Percentiles rank a stretch among this genome's conserved stretches.
Evolutionary conservation across 306 rosid species (phyloP).

Genomic region (Datisca glomerata): DNA sequence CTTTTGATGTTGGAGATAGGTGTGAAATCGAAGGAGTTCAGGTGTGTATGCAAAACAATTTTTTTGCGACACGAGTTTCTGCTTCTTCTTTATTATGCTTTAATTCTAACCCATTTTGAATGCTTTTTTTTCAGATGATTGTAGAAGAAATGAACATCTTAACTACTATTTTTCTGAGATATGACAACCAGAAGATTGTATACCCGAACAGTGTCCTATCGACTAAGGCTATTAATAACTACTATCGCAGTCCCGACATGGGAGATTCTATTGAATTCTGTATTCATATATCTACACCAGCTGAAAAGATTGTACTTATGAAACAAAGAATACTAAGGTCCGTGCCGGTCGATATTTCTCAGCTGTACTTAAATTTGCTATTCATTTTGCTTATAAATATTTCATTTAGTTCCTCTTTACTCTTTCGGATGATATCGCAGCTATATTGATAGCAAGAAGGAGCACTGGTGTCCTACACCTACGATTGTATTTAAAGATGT

Average conservation of each 20-base stretch:
- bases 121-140: constrained; percentile 76
- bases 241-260: constrained; percentile 89
- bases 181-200: constrained; percentile 45
- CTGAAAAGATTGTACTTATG: constrained; percentile 46
- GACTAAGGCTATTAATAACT: constrained; percentile 56
- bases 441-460: constrained; percentile 67
- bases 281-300: constrained; percentile 60
- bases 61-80: background rate
- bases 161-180: constrained; percentile 74
- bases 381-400: background rate
- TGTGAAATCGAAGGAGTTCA: constrained; percentile 76
- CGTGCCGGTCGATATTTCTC: constrained; percentile 5
- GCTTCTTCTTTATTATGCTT: too few species aligned
- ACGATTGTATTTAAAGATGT: constrained; percentile 46
- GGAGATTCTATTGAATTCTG: constrained; percentile 69
- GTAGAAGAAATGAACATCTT: constrained; percentile 98
- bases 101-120: too few species aligned
- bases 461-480: constrained; percentile 73
- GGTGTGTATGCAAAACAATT: constrained; percentile 24
- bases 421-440: constrained; percentile 41
- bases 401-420: background rate
- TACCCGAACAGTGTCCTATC: constrained; percentile 70
- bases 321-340: constrained; percentile 62
- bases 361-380: background rate
- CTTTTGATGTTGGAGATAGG: constrained; percentile 91